Conservation (phyloP, 202 grass and related monocot genomes). For the Panicum hallii region DNA sequence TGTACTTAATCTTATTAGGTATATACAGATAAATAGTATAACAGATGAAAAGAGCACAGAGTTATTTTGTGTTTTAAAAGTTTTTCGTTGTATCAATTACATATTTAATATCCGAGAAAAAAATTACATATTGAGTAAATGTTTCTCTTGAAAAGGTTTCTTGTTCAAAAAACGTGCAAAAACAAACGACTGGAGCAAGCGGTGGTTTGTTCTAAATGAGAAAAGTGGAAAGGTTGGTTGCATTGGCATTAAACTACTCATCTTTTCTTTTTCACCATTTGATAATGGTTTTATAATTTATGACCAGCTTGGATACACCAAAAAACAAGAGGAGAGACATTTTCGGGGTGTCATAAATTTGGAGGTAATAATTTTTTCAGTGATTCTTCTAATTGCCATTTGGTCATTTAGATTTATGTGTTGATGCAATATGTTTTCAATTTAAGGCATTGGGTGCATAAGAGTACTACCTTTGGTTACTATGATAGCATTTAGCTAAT, state of each 20-base stretch:
- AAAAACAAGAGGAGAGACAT: constrained; percentile 87
- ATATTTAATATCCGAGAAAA: background rate
- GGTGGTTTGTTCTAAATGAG: constrained; percentile 97
- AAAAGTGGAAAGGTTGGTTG: constrained; percentile 82
- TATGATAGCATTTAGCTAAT: background rate
- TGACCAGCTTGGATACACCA: constrained; percentile 82
- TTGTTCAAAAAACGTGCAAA: constrained; percentile 81
- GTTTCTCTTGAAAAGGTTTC: constrained; percentile 62
- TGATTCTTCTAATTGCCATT: constrained; percentile 22
- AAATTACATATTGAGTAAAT: constrained; percentile 13
- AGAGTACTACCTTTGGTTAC: background rate
- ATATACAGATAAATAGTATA: background rate
- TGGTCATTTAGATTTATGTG: background rate
- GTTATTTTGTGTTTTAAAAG: background rate
- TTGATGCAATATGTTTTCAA: background rate
- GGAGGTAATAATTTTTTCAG: constrained; percentile 56
- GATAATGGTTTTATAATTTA: background rate
- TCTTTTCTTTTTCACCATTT: constrained; percentile 15
- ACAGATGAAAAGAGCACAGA: background rate
- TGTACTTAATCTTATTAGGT: background rate
- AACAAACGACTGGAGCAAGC: constrained; percentile 74
- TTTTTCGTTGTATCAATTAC: background rate
- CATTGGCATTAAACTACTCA: constrained; percentile 19
- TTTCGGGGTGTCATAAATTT: constrained; percentile 79
- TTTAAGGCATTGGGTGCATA: background rate